Evolutionary conservation across 768 basidiomycete genomes (phyloP), one percentile per base, ranked within the genome.

Genomic region (Phlebiopsis flavidoalba): DNA sequence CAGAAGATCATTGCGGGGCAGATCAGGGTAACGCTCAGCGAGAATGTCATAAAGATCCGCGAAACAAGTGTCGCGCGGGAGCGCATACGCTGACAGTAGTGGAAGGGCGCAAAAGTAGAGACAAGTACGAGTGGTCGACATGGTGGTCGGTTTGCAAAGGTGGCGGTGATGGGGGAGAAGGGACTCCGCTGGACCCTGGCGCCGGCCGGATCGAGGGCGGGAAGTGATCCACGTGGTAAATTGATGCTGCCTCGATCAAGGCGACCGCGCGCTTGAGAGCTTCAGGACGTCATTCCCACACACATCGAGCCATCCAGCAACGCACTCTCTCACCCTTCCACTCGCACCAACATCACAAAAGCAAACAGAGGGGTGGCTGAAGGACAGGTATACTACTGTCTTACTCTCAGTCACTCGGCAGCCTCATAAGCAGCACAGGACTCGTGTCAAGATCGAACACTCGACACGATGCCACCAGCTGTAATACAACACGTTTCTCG

Each of bases 61-160:
- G 10, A 85, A 61, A 17, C 74, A 67, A 0, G 78, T 79, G 8
- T 76, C 74, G n/a, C 1, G 73, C 67, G 5, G 80, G 74, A 0
- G 80, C 76, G 12, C 74, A 71, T 59, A 87, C 73, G 21, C 79
- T 77, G 26, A 86, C 67, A 0, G 83, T 82, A 0, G 83, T n/a
- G 77, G 66, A 87, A 86, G 8, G 86, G 86, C 8, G 83, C 67
- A 61, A 87, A 87, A 0, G 83, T 76, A 1, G 84, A 83, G 65
- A 87, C 74, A 54, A 88, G 77, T 37, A 88, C 69, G 53, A n/a
- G 77, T 80, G 56, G 75, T 77, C 22, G 77, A 75, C 83, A 83
- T 84, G 67, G 58, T 64, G 33, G 46, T 19, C 36, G 37, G 14
- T 19, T 36, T 50, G 24, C 36, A 33, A n/a, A 45, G 59, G 31